Conservation (phyloP, 2,329 filamentous ascomycete genomes). For the Aspergillus proliferans region DNA sequence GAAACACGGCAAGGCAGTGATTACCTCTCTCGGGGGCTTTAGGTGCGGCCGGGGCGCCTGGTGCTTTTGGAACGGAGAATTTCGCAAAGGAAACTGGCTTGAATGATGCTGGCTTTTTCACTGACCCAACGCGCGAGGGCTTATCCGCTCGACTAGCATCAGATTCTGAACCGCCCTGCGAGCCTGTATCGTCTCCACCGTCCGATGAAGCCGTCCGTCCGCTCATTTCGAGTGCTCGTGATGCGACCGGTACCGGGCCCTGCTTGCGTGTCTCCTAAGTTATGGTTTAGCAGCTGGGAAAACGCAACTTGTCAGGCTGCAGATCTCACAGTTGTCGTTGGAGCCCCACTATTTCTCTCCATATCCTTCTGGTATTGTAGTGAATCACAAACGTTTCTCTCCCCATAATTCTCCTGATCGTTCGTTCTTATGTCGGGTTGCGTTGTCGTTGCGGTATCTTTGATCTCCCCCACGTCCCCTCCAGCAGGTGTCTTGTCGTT, state of each 20-base stretch:
- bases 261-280: slow-evolving; percentile 25
- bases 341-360: slow-evolving; percentile 20
- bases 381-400: slow-evolving; percentile 12
- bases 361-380: slow-evolving; percentile 15
- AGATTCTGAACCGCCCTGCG: slow-evolving; percentile 54
- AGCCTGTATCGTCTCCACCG: slow-evolving; percentile 33
- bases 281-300: slow-evolving; percentile 11
- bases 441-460: slow-evolving; percentile 33
- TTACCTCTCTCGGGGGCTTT: slow-evolving; percentile 53
- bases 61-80: slow-evolving; percentile 58
- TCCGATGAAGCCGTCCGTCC: slow-evolving; percentile 31
- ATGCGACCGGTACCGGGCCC: slow-evolving; percentile 26
- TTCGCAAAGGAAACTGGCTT: slow-evolving; percentile 63
- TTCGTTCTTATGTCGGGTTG: slow-evolving; percentile 21
- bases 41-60: slow-evolving; percentile 44
- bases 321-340: slow-evolving; percentile 25
- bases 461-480: slow-evolving; percentile 41
- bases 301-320: neutral
- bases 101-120: slow-evolving; percentile 58
- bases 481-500: slow-evolving; percentile 49
- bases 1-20: slow-evolving; percentile 1
- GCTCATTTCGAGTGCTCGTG: slow-evolving; percentile 34
- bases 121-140: slow-evolving; percentile 43
- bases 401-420: slow-evolving; percentile 18
- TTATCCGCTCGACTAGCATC: slow-evolving; percentile 54